Percentiles rank a stretch among this genome's conserved stretches.
Conservation (phyloP, 176 grass and related monocot genomes). For the Avena atlantica region DNA sequence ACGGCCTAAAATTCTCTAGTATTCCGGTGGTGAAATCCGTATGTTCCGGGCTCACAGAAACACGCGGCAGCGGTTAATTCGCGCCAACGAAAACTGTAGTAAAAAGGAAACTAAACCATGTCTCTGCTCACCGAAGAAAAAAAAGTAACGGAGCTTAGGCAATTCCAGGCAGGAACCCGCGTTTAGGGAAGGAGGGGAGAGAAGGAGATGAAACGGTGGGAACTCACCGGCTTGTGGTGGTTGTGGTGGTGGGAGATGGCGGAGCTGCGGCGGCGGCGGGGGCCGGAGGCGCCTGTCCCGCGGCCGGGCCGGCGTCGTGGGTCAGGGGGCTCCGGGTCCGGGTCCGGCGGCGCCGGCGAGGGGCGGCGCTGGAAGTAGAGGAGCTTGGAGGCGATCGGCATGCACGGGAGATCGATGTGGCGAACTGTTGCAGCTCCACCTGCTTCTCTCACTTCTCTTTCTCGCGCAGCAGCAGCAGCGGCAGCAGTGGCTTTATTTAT, state of each 20-base stretch:
- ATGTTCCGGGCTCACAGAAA: background rate
- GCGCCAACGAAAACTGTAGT: background rate
- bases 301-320: background rate
- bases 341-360: conserved; percentile 39
- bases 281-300: background rate
- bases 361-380: conserved; percentile 64
- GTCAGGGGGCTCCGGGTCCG: conserved; percentile 32
- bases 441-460: background rate
- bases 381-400: conserved; percentile 68
- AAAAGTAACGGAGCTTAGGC: too few relatives aligned
- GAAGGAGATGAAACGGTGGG: background rate
- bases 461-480: background rate
- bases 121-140: background rate
- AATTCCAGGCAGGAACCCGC: background rate
- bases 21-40: background rate
- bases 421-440: conserved; percentile 36
- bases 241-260: conserved; percentile 33
- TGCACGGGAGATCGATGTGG: conserved; percentile 27
- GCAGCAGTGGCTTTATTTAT: background rate
- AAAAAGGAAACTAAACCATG: background rate
- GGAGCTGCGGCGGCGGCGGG: conserved; percentile 28
- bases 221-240: conserved; percentile 39
- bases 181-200: background rate
- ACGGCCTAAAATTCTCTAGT: background rate
- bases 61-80: background rate